Conservation (phyloP, 176 grass and related monocot species). For the Bothriochloa decipiens region DNA sequence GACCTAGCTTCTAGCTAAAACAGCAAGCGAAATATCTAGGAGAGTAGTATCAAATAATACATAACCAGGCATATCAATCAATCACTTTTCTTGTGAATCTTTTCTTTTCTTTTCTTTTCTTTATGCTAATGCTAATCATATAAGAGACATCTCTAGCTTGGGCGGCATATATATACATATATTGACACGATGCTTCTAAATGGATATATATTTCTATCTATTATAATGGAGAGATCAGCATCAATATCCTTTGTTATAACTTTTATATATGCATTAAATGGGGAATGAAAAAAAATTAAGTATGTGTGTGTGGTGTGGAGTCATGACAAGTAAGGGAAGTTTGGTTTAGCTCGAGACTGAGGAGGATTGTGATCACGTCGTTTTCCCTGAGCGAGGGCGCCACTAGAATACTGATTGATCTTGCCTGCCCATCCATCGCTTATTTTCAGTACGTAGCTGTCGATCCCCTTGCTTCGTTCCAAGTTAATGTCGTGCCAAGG, state of each 20-base stretch:
- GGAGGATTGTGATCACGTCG: slow-evolving; percentile 65
- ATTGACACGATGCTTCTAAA: too few relatives aligned
- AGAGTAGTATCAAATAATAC: too few relatives aligned
- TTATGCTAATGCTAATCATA: background rate
- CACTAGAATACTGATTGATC: slow-evolving; percentile 31
- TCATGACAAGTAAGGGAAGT: background rate
- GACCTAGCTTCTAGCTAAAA: background rate
- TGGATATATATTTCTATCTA: background rate
- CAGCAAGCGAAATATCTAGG: background rate
- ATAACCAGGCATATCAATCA: background rate
- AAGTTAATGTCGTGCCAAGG: slow-evolving; percentile 23
- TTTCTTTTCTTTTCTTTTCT: background rate
- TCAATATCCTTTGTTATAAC: background rate
- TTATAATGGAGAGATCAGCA: background rate
- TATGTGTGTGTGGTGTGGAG: background rate
- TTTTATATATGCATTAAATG: background rate
- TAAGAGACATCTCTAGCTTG: background rate
- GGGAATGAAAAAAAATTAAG: background rate
- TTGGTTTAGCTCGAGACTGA: background rate
- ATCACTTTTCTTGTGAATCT: slow-evolving; percentile 4
- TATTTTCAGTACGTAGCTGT: background rate
- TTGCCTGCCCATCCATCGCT: background rate
- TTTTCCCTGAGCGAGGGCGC: slow-evolving; percentile 35
- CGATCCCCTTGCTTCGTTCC: background rate
- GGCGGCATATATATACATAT: too few relatives aligned